A percentile compares a stretch with the other conserved stretches of the same genome.
phyloP scores from a whole-genome alignment of 805 yeast genomes.

The Blastobotrys terrestris region DNA sequence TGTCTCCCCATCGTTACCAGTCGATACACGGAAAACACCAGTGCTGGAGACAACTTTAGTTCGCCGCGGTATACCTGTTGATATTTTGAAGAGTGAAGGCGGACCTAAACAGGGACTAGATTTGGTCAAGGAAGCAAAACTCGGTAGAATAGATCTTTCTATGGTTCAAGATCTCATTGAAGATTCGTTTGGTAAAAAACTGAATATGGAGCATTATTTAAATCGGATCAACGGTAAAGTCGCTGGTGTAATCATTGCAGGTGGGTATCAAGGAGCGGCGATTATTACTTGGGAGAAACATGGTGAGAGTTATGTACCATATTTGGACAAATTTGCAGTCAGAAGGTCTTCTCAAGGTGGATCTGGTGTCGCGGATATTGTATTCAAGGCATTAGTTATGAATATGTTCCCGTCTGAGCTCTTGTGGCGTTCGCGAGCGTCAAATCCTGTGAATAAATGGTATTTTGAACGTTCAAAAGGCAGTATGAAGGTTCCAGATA shows the following conservation, averaged over 20 bases:
- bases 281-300: constrained; percentile 73
- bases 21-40: constrained; percentile 51
- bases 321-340: constrained; percentile 92
- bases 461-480: constrained; percentile 88
- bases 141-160: constrained; percentile 45
- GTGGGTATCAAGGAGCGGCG: constrained; percentile 95
- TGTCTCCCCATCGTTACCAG: constrained; percentile 85
- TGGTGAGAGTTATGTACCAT: constrained; percentile 45
- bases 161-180: constrained; percentile 60
- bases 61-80: constrained; percentile 65
- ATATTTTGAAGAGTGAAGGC: constrained; percentile 31
- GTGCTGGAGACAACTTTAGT: constrained; percentile 70
- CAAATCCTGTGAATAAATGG: constrained; percentile 95
- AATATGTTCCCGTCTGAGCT: constrained; percentile 64
- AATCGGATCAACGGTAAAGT: constrained; percentile 56
- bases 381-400: constrained; percentile 70
- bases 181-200: constrained; percentile 65
- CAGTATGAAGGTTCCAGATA: constrained; percentile 43
- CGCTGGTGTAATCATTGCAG: constrained; percentile 78
- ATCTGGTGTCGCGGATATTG: constrained; percentile 87
- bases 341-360: constrained; percentile 79
- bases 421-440: constrained; percentile 83
- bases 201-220: constrained; percentile 65
- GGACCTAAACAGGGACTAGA: constrained; percentile 32
- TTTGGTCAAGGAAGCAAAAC: constrained; percentile 34